phyloP scores from a whole-genome alignment of 2,329 filamentous ascomycete genomes.

The Sporothrix euskadiensis region DNA sequence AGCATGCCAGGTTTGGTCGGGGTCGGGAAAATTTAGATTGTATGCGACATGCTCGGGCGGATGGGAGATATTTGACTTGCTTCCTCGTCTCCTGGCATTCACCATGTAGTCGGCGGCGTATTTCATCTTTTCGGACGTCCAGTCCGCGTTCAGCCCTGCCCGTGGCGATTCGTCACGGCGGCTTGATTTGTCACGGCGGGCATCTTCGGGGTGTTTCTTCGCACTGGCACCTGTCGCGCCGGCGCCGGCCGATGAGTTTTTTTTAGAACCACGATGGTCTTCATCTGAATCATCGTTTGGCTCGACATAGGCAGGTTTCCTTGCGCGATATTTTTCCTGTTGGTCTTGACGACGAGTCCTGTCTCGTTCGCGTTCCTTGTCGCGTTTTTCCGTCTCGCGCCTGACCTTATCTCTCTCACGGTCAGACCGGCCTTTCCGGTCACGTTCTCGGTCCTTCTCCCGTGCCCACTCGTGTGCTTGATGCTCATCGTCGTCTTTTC shows the following conservation, averaged over 20 bases:
- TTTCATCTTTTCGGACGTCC: slow-evolving; percentile 30
- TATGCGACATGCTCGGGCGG: slow-evolving; percentile 20
- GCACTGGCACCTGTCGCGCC: slow-evolving; percentile 28
- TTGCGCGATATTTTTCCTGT: slow-evolving; percentile 37
- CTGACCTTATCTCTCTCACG: slow-evolving; percentile 39
- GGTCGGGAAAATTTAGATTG: slow-evolving; percentile 31
- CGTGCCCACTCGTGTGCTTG: slow-evolving; percentile 35
- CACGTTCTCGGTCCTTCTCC: slow-evolving; percentile 44
- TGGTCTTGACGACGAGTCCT: slow-evolving; percentile 35
- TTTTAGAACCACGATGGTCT: slow-evolving; percentile 34
- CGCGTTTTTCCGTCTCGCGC: slow-evolving; percentile 37
- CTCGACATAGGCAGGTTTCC: slow-evolving; percentile 36
- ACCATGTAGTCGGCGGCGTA: slow-evolving; percentile 34
- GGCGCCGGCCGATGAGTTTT: slow-evolving; percentile 33
- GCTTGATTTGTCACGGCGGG: slow-evolving; percentile 33
- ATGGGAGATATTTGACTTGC: slow-evolving; percentile 26
- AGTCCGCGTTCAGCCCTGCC: slow-evolving; percentile 14
- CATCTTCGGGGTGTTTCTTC: slow-evolving; percentile 38
- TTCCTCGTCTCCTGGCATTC: slow-evolving; percentile 26
- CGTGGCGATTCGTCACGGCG: slow-evolving; percentile 27
- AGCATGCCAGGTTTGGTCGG: slow-evolving; percentile 28
- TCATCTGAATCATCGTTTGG: slow-evolving; percentile 36
- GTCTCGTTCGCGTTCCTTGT: slow-evolving; percentile 35
- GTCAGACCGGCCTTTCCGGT: slow-evolving; percentile 14
- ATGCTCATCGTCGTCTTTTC: slow-evolving; percentile 38